A percentile compares a stretch with the other conserved stretches of the same genome.
Conservation (phyloP, 768 basidiomycete species). For the Trametes gibbosa region DNA sequence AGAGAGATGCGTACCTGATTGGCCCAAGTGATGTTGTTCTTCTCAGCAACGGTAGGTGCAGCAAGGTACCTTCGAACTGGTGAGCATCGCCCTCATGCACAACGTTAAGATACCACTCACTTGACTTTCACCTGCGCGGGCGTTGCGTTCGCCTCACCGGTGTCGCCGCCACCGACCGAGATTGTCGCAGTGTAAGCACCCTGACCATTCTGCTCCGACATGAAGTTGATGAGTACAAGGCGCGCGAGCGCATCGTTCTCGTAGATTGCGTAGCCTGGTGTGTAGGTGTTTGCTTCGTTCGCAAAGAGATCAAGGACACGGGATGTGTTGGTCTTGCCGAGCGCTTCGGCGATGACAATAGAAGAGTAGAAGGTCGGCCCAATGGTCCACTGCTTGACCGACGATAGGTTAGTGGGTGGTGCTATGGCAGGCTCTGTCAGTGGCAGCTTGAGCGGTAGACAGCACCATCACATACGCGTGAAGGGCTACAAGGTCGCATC, state of each 20-base stretch:
- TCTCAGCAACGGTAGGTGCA: constrained; percentile 39
- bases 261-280: constrained; percentile 49
- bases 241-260: constrained; percentile 42
- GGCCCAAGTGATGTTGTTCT: constrained; percentile 48
- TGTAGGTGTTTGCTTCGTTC: constrained; percentile 32
- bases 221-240: constrained; percentile 50
- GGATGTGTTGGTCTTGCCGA: constrained; percentile 41
- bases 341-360: constrained; percentile 43
- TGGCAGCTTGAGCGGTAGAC: neutral
- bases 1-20: constrained; percentile 37
- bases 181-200: constrained; percentile 38
- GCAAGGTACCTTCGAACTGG: constrained; percentile 26
- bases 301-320: constrained; percentile 43
- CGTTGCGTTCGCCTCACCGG: constrained; percentile 20
- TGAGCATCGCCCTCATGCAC: neutral
- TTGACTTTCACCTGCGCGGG: constrained; percentile 33
- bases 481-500: constrained; percentile 37
- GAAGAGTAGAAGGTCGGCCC: constrained; percentile 48
- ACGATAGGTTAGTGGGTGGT: constrained; percentile 42
- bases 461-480: constrained; percentile 33
- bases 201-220: constrained; percentile 39
- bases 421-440: constrained; percentile 26
- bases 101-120: constrained; percentile 29
- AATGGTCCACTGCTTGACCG: constrained; percentile 41
- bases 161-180: constrained; percentile 29